Conservation (phyloP, 441 rosid genomes). For the Gossypium lobatum region DNA sequence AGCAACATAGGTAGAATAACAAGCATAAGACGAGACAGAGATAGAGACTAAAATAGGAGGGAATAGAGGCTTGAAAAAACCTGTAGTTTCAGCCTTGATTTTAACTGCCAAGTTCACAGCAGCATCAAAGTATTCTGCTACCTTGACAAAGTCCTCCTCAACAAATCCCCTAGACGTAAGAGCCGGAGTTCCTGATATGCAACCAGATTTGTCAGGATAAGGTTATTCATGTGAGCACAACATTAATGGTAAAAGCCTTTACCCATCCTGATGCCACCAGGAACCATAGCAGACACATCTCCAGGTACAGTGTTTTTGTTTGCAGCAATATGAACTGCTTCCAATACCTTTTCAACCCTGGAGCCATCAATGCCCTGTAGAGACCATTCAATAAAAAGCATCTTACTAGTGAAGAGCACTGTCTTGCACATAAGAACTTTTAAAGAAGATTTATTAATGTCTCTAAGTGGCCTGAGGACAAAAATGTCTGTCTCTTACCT, state of each 20-base stretch:
- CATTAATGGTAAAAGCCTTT: constrained; percentile 14
- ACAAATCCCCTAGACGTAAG: constrained; percentile 87
- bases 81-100: constrained; percentile 75
- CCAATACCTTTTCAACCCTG: constrained; percentile 96
- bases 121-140: constrained; percentile 76
- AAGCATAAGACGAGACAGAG: not conserved
- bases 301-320: constrained; percentile 99
- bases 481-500: constrained; percentile 38
- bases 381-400: constrained; percentile 3
- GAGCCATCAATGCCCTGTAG: constrained; percentile 90
- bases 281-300: constrained; percentile 98
- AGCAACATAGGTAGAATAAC: not conserved
- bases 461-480: not conserved
- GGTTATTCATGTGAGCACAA: not conserved
- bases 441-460: constrained; percentile 4
- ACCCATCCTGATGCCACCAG: constrained; percentile 99
- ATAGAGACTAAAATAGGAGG: not conserved
- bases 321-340: constrained; percentile 91
- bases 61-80: constrained; percentile 26
- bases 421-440: constrained; percentile 1
- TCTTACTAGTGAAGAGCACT: not conserved
- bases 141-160: constrained; percentile 86
- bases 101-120: constrained; percentile 64
- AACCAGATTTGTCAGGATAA: constrained; percentile 12
- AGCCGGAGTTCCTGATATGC: constrained; percentile 73